phyloP scores from a whole-genome alignment of 441 rosid genomes.

The Euphorbia celastroides region DNA sequence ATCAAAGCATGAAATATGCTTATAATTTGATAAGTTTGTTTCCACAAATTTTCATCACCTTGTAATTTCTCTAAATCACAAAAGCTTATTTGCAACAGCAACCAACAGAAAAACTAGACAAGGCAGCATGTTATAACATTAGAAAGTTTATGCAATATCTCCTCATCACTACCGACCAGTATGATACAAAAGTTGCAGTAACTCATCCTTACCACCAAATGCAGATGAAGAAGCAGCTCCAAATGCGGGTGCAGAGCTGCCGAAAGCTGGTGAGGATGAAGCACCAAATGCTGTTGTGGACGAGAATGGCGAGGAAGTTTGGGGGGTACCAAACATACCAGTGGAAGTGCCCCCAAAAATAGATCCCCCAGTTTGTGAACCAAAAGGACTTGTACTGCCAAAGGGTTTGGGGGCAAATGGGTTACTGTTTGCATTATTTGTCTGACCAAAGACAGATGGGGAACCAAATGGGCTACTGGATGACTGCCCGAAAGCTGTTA shows the following conservation, averaged over 20 bases:
- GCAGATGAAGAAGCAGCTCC: slow-evolving; percentile 59
- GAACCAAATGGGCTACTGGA: slow-evolving; percentile 76
- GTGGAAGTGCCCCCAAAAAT: slow-evolving; percentile 86
- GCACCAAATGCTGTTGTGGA: slow-evolving; percentile 68
- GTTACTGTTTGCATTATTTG: slow-evolving; percentile 49
- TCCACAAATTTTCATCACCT: too few relatives aligned
- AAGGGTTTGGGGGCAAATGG: slow-evolving; percentile 80
- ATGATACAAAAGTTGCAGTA: neutral
- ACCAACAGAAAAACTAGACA: neutral
- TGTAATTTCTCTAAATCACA: neutral
- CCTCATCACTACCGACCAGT: neutral
- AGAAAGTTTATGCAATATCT: neutral
- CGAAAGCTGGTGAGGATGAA: slow-evolving; percentile 69
- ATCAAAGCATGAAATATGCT: neutral
- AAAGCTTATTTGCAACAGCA: neutral
- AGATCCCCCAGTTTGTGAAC: slow-evolving; percentile 70
- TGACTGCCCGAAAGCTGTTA: slow-evolving; percentile 89
- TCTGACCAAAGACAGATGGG: slow-evolving; percentile 75
- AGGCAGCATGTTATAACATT: neutral
- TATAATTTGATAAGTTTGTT: neutral
- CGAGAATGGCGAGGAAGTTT: slow-evolving; percentile 63
- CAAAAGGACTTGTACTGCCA: slow-evolving; percentile 64
- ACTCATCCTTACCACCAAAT: slow-evolving; percentile 57
- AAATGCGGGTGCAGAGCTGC: slow-evolving; percentile 56
- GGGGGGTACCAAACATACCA: slow-evolving; percentile 77